Evolutionary conservation across 2,329 filamentous ascomycete genomes (phyloP).

Genomic region (Tolypocladium pustulatum): DNA sequence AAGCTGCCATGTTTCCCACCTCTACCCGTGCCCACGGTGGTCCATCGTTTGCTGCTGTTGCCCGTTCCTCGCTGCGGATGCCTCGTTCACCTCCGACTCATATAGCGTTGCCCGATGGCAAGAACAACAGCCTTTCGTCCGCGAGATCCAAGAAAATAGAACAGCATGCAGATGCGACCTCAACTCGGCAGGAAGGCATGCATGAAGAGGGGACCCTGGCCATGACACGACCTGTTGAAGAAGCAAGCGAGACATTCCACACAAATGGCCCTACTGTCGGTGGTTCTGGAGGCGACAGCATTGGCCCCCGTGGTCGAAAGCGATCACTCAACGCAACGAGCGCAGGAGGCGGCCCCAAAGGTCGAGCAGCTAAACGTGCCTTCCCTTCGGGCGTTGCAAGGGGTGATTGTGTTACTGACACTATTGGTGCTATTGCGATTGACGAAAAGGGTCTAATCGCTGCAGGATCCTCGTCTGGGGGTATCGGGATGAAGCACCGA

Average conservation of each 20-base stretch:
- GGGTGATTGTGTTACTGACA: constrained; percentile 72
- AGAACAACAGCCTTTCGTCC: neutral
- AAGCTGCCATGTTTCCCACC: constrained; percentile 6
- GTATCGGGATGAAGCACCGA: constrained; percentile 96
- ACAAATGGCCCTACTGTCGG: neutral
- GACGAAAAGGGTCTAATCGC: constrained; percentile 81
- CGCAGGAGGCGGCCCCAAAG: constrained; percentile 1
- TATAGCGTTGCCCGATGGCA: neutral
- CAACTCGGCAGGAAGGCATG: neutral
- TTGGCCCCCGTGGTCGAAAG: constrained; percentile 22
- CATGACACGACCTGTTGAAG: neutral
- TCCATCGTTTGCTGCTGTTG: constrained; percentile 1
- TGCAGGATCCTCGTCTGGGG: constrained; percentile 89
- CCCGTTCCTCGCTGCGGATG: constrained; percentile 1
- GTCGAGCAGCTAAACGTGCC: constrained; percentile 8
- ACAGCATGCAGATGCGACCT: neutral
- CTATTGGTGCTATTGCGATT: constrained; percentile 89
- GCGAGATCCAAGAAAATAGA: neutral
- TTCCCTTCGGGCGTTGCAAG: constrained; percentile 12
- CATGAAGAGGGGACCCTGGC: neutral
- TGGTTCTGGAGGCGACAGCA: constrained; percentile 2
- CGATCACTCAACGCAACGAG: constrained; percentile 13
- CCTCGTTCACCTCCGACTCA: neutral
- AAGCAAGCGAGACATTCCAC: constrained; percentile 2
- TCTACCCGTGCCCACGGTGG: neutral